Conservation (phyloP, 345 rosid species). For the Camelina hispida region DNA sequence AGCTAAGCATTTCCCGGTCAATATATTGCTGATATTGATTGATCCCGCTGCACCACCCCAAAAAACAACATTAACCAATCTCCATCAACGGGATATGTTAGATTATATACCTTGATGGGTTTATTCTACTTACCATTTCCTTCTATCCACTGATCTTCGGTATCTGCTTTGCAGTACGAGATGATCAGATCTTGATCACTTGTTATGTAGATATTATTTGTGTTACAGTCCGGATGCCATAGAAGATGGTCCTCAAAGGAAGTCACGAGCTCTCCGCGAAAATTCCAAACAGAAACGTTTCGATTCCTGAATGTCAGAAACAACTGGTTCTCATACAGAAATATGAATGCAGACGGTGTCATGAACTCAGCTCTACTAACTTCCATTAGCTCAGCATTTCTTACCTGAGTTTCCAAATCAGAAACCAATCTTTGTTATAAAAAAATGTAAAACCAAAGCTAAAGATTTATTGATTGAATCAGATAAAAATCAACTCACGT, state of each 20-base stretch:
- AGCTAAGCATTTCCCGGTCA: slow-evolving; percentile 95
- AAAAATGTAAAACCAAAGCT: background rate
- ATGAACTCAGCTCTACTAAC: slow-evolving; percentile 76
- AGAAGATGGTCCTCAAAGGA: slow-evolving; percentile 96
- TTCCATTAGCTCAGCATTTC: slow-evolving; percentile 82
- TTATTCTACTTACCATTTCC: slow-evolving; percentile 64
- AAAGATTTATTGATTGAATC: background rate
- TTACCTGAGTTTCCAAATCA: slow-evolving; percentile 56
- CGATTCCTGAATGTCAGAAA: slow-evolving; percentile 89
- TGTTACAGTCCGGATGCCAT: slow-evolving; percentile 98
- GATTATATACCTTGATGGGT: slow-evolving; percentile 1
- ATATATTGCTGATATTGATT: slow-evolving; percentile 85
- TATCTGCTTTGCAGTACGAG: slow-evolving; percentile 95
- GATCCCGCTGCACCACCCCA: slow-evolving; percentile 66
- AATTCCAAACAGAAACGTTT: slow-evolving; percentile 94
- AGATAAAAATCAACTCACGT: slow-evolving; percentile 55
- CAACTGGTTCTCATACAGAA: slow-evolving; percentile 92
- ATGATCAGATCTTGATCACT: slow-evolving; percentile 98
- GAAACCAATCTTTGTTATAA: background rate
- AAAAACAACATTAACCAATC: background rate
- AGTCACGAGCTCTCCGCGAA: slow-evolving; percentile 94
- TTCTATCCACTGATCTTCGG: slow-evolving; percentile 90
- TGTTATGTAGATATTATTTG: slow-evolving; percentile 94
- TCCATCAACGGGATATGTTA: slow-evolving; percentile 1
- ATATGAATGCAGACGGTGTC: slow-evolving; percentile 98